Conservation (phyloP, 495 filamentous ascomycete genomes). For the Xylaria longipes region DNA sequence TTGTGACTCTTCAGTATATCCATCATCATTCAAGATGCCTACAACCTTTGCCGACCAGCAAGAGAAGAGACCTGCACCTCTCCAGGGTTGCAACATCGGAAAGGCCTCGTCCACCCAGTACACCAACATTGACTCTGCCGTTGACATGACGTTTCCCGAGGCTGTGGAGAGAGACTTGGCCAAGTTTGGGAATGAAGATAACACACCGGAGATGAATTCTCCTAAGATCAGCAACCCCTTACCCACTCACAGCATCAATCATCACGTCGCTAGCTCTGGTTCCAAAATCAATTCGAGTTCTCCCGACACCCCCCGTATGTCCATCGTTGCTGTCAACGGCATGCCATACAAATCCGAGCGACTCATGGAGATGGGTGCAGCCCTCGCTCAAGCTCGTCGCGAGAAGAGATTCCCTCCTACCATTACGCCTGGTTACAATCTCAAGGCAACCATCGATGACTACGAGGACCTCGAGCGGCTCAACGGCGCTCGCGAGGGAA, state of each 20-base stretch:
- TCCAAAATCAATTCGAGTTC: not conserved
- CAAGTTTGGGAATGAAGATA: not conserved
- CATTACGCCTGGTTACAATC: constrained; percentile 21
- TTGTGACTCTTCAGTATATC: not conserved
- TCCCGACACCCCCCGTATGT: not conserved
- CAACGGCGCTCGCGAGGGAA: constrained; percentile 15
- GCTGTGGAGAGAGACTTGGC: not conserved
- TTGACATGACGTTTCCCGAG: constrained; percentile 20
- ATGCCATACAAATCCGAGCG: constrained; percentile 8
- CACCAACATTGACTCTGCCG: constrained; percentile 10
- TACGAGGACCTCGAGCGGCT: constrained; percentile 28
- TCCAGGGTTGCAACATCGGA: not conserved
- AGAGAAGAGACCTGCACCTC: not conserved
- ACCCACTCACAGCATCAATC: not conserved
- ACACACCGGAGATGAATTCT: not conserved
- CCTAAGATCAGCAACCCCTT: not conserved
- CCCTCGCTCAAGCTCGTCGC: constrained; percentile 34
- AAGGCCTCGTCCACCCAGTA: not conserved
- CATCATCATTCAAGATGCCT: not conserved
- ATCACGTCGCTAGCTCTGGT: not conserved
- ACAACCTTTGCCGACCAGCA: not conserved
- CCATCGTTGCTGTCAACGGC: not conserved
- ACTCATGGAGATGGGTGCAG: constrained; percentile 29
- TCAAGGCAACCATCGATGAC: constrained; percentile 28
- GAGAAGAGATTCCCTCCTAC: constrained; percentile 34